Evolutionary conservation across 768 basidiomycete species (phyloP).

Genomic region (Gloeophyllum trabeum): DNA sequence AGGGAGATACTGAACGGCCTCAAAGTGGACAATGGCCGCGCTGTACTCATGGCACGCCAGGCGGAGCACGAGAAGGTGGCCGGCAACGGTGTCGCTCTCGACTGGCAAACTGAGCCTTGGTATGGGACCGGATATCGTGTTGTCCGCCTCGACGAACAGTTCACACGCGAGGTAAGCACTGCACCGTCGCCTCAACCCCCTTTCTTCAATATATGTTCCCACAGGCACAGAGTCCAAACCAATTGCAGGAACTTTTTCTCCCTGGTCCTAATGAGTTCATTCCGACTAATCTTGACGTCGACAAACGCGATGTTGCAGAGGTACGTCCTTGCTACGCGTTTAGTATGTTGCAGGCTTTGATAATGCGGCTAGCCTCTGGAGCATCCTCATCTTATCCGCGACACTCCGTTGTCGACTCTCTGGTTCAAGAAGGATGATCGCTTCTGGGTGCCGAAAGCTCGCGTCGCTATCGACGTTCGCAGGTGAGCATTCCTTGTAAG

Average conservation of each 20-base stretch:
- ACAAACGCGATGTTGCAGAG: conserved; percentile 56
- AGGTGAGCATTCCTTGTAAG: conserved; percentile 54
- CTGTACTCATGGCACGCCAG: conserved; percentile 71
- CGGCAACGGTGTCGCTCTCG: background rate
- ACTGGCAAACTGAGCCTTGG: conserved; percentile 79
- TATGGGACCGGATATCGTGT: conserved; percentile 86
- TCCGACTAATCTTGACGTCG: conserved; percentile 75
- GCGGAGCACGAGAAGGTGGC: conserved; percentile 44
- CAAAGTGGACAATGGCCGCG: conserved; percentile 45
- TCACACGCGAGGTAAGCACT: conserved; percentile 38
- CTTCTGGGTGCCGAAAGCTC: conserved; percentile 92
- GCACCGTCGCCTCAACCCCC: no score
- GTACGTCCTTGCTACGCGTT: conserved; percentile 23
- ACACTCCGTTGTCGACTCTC: conserved; percentile 60
- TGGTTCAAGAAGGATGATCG: conserved; percentile 98
- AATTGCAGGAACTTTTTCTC: conserved; percentile 58
- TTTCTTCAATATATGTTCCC: no score
- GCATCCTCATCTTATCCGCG: conserved; percentile 65
- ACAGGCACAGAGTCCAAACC: conserved; percentile 55
- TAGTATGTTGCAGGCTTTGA: background rate
- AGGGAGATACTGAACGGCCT: conserved; percentile 51
- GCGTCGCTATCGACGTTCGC: conserved; percentile 62
- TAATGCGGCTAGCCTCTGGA: conserved; percentile 43
- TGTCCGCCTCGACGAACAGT: conserved; percentile 52
- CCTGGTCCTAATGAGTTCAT: conserved; percentile 88